A percentile compares a stretch with the other conserved stretches of the same genome.
These are phyloP conservation scores for Lizanozyma gosingica DNA, from an alignment of 1,139 yeast species.

Conservation along the genomic window DNA sequence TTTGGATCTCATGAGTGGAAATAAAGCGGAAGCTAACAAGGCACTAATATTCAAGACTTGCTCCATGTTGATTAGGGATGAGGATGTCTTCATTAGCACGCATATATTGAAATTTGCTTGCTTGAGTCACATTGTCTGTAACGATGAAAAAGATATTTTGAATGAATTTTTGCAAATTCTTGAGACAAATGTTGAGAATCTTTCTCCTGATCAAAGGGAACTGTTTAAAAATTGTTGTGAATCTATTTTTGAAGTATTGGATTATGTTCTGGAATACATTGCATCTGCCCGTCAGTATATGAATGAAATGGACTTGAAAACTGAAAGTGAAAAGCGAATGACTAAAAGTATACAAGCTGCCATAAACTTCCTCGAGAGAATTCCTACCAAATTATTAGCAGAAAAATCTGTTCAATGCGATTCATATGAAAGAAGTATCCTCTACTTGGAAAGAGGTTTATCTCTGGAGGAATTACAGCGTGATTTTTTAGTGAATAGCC, in stretches of 20 bases:
- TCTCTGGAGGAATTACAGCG: constrained; percentile 57
- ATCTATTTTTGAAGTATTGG: constrained; percentile 68
- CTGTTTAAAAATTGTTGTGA: constrained; percentile 58
- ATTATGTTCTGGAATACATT: constrained; percentile 76
- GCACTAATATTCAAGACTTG: constrained; percentile 57
- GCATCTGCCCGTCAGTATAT: constrained; percentile 27
- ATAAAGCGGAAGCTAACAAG: constrained; percentile 17
- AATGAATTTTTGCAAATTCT: constrained; percentile 55
- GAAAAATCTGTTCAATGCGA: constrained; percentile 74
- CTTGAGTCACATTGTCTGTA: constrained; percentile 53
- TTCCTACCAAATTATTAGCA: constrained; percentile 69
- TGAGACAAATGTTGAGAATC: constrained; percentile 31
- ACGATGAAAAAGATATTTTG: constrained; percentile 38
- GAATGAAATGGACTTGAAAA: constrained; percentile 12
- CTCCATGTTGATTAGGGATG: constrained; percentile 59
- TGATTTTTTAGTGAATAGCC: constrained; percentile 26
- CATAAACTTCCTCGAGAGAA: constrained; percentile 31
- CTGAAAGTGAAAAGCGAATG: neutral
- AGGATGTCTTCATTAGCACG: constrained; percentile 60
- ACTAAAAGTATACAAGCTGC: neutral
- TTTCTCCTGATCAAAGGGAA: constrained; percentile 46
- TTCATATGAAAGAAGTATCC: constrained; percentile 81
- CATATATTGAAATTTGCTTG: constrained; percentile 76
- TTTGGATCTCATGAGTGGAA: neutral
- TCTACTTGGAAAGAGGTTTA: constrained; percentile 37